phyloP scores from a whole-genome alignment of 2,329 filamentous ascomycete genomes.

The Ceratocystis papillata region DNA sequence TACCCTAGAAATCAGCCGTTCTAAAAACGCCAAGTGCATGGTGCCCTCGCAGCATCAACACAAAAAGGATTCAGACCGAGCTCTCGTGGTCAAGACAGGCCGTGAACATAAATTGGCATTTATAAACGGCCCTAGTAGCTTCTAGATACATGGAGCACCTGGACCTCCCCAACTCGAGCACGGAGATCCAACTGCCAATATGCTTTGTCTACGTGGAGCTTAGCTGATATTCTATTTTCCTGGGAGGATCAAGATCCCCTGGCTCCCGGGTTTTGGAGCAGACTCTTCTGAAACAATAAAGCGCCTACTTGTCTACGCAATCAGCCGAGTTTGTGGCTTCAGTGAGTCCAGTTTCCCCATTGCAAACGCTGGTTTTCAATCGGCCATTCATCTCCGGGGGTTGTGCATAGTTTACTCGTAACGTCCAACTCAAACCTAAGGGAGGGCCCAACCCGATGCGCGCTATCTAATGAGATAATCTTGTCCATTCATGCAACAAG shows the following conservation, averaged over 20 bases:
- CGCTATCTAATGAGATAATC: not conserved
- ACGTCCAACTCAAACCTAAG: not conserved
- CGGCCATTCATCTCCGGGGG: not conserved
- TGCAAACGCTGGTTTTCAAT: not conserved
- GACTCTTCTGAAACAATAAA: constrained; percentile 9
- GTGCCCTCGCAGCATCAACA: no score
- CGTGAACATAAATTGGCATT: not conserved
- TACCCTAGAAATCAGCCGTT: no score
- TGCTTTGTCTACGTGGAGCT: not conserved
- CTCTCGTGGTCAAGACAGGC: not conserved
- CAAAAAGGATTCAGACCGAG: not conserved
- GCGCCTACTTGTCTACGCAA: not conserved
- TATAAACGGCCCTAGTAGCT: not conserved
- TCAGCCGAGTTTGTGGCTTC: not conserved
- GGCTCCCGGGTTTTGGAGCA: not conserved
- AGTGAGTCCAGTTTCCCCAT: not conserved
- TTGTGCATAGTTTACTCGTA: not conserved
- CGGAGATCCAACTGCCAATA: no score
- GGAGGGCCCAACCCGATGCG: not conserved
- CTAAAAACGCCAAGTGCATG: no score
- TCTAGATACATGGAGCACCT: not conserved
- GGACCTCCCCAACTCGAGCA: no score
- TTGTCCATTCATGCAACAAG: no score
- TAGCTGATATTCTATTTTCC: not conserved
- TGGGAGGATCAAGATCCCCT: not conserved